These are phyloP conservation scores for Rhizopogon parksii DNA, from an alignment of 1,284 basidiomycete genomes.

Conservation along the genomic window DNA sequence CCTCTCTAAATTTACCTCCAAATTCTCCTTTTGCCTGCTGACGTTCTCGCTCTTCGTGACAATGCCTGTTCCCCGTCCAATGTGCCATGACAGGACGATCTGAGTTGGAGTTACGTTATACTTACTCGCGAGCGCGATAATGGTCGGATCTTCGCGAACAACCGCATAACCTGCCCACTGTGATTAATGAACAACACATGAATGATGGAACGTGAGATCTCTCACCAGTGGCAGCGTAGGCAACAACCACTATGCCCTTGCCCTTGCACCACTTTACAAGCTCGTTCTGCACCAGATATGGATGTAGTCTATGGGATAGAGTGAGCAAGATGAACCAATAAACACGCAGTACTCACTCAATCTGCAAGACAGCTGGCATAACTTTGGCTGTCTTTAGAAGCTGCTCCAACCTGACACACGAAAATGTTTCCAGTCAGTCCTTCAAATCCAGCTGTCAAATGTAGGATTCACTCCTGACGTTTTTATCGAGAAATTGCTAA, in stretches of 20 bases:
- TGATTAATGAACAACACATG: neutral
- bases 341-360: constrained; percentile 9
- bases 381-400: constrained; percentile 32
- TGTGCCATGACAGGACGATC: constrained; percentile 40
- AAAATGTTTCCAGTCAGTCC: neutral
- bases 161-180: constrained; percentile 28
- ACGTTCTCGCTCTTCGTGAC: constrained; percentile 38
- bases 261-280: constrained; percentile 32
- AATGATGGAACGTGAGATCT: neutral
- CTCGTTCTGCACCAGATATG: constrained; percentile 30
- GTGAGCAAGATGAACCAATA: neutral
- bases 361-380: constrained; percentile 41
- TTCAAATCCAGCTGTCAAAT: neutral
- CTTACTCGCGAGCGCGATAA: constrained; percentile 36
- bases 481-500: constrained; percentile 19
- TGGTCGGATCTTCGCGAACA: constrained; percentile 36
- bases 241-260: constrained; percentile 37
- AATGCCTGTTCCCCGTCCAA: constrained; percentile 33
- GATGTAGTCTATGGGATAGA: constrained; percentile 34
- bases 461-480: constrained; percentile 4
- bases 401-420: constrained; percentile 7
- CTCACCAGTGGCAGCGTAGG: constrained; percentile 30
- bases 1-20: constrained; percentile 25
- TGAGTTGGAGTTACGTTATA: constrained; percentile 37
- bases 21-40: constrained; percentile 38